Percentiles rank a stretch among this genome's conserved stretches.
phyloP scores from a whole-genome alignment of 2,329 filamentous ascomycete genomes.

The Fusarium sp. region DNA sequence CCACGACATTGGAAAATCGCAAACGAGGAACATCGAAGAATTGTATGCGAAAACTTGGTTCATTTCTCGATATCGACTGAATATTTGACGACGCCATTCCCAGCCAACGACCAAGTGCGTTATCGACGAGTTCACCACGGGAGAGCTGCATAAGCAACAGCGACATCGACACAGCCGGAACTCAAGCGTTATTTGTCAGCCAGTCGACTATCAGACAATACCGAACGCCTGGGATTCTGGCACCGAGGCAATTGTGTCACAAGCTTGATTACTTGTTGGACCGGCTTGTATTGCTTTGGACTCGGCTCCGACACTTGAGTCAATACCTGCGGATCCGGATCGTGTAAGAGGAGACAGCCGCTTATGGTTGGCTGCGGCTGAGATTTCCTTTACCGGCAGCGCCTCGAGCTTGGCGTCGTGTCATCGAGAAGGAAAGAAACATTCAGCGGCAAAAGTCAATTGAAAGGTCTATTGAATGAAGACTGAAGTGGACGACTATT shows the following conservation, averaged over 20 bases:
- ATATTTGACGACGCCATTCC: background rate
- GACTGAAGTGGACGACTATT: constrained; percentile 36
- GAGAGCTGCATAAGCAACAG: background rate
- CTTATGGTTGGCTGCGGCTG: constrained; percentile 27
- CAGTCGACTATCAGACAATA: background rate
- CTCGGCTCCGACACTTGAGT: constrained; percentile 24
- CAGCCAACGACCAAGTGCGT: background rate
- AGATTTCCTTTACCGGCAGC: constrained; percentile 16
- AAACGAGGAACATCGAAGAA: background rate
- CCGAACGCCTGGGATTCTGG: background rate
- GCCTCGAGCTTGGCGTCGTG: constrained; percentile 11
- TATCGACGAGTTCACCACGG: background rate
- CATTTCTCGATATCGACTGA: background rate
- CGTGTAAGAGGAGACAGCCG: constrained; percentile 9
- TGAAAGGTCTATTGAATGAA: background rate
- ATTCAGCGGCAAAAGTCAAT: background rate
- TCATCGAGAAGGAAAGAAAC: background rate
- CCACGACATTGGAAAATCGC: constrained; percentile 10
- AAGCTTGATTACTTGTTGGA: background rate
- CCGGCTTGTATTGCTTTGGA: constrained; percentile 5
- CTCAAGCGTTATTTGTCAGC: background rate
- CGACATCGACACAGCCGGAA: constrained; percentile 1
- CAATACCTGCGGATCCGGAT: constrained; percentile 10
- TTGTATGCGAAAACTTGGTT: background rate
- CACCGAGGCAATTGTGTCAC: background rate